Conservation (phyloP, 768 basidiomycete genomes). For the Goffeauzyma gilvescens region DNA sequence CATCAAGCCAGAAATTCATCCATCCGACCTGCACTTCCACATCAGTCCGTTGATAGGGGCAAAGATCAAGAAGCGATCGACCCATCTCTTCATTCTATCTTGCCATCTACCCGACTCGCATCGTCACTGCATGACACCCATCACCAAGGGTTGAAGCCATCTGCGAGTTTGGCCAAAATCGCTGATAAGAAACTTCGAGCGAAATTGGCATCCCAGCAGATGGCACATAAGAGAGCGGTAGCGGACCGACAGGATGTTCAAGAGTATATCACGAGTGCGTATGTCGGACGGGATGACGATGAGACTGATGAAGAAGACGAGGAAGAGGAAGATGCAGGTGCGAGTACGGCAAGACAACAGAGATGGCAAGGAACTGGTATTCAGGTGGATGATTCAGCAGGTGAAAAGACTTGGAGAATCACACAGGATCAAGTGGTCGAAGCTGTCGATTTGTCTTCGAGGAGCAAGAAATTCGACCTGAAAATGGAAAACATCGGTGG, state of each 20-base stretch:
- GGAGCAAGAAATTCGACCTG: conserved; percentile 46
- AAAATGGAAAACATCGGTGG: conserved; percentile 55
- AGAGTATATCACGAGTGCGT: conserved; percentile 13
- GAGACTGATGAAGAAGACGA: neutral
- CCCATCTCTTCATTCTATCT: conserved; percentile 43
- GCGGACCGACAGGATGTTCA: conserved; percentile 38
- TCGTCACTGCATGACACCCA: conserved; percentile 46
- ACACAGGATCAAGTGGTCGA: conserved; percentile 55
- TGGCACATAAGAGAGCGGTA: conserved; percentile 33
- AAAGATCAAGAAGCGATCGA: conserved; percentile 33
- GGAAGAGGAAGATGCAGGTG: conserved; percentile 22
- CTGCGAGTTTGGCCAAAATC: conserved; percentile 39
- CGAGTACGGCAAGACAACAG: neutral
- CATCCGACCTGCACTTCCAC: conserved; percentile 8
- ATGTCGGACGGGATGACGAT: conserved; percentile 1
- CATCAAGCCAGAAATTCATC: no score
- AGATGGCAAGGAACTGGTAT: conserved; percentile 36
- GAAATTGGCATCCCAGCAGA: conserved; percentile 45
- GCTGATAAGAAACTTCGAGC: conserved; percentile 57
- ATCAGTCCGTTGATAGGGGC: conserved; percentile 27
- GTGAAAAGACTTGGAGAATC: conserved; percentile 81
- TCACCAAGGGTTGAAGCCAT: conserved; percentile 7
- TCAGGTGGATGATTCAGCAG: conserved; percentile 47
- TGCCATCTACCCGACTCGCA: conserved; percentile 45
- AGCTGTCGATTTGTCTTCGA: conserved; percentile 24